phyloP scores from a whole-genome alignment of 257 asterid genomes.

The Solanum chiquidenum region DNA sequence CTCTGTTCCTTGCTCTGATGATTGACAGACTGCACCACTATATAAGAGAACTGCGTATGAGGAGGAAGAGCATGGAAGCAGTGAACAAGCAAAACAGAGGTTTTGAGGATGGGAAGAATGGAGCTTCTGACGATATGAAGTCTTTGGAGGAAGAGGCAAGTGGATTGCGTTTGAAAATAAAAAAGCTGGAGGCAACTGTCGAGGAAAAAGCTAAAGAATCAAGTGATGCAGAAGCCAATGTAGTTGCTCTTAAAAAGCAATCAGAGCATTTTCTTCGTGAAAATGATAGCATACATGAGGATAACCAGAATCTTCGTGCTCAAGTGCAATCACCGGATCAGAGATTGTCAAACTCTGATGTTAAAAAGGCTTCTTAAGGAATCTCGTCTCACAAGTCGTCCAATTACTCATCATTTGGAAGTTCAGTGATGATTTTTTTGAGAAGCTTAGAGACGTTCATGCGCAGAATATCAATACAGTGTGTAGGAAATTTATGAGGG shows the following conservation, averaged over 20 bases:
- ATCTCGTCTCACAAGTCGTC: background rate
- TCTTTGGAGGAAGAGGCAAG: conserved; percentile 48
- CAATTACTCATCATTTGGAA: background rate
- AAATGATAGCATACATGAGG: conserved; percentile 66
- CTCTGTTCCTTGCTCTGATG: conserved; percentile 70
- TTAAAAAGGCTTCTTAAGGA: conserved; percentile 50
- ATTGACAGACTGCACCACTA: conserved; percentile 77
- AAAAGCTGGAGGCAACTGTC: conserved; percentile 44
- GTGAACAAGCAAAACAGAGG: conserved; percentile 55
- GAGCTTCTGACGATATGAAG: conserved; percentile 29
- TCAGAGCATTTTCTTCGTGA: conserved; percentile 76
- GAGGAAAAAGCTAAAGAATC: conserved; percentile 46
- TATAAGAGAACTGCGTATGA: conserved; percentile 61
- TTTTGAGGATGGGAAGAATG: conserved; percentile 40
- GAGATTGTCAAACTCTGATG: conserved; percentile 41
- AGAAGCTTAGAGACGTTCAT: background rate
- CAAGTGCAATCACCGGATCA: conserved; percentile 57
- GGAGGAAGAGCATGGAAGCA: conserved; percentile 63
- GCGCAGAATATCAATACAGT: background rate
- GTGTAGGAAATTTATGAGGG: background rate
- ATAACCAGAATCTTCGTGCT: conserved; percentile 62
- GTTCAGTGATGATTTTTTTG: background rate
- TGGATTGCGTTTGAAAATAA: conserved; percentile 28
- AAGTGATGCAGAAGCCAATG: conserved; percentile 53
- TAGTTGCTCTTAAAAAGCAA: conserved; percentile 64